These are phyloP conservation scores for Lactifluus pinguis DNA, from an alignment of 768 basidiomycete genomes.

Conservation along the genomic window DNA sequence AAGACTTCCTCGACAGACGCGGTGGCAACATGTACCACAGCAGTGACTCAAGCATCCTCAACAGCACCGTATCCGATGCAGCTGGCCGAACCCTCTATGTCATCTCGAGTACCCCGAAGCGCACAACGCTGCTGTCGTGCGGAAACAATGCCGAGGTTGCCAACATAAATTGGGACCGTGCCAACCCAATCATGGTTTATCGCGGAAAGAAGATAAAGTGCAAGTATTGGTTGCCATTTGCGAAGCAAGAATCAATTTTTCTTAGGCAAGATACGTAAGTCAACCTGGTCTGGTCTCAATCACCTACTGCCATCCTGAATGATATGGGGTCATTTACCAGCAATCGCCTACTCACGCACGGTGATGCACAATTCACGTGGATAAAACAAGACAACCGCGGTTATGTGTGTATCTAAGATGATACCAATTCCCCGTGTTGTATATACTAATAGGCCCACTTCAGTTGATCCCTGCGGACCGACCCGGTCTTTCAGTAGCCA, in stretches of 20 bases:
- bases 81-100: background rate
- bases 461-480: constrained; percentile 9
- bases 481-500: constrained; percentile 10
- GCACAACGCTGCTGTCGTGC: background rate
- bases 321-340: background rate
- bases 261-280: constrained; percentile 6
- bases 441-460: background rate
- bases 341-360: constrained; percentile 4
- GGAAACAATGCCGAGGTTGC: background rate
- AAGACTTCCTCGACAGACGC: too few relatives aligned
- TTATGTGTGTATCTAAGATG: background rate
- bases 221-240: constrained; percentile 12
- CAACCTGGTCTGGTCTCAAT: too few relatives aligned
- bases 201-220: constrained; percentile 7
- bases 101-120: constrained; percentile 3
- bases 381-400: background rate
- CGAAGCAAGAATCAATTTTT: background rate
- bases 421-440: background rate
- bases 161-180: constrained; percentile 9
- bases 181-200: constrained; percentile 9
- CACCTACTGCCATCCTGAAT: background rate
- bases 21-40: too few relatives aligned
- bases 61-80: background rate
- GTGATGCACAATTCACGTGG: constrained; percentile 6
- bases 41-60: constrained; percentile 1